Conservation (phyloP, 2,329 filamentous ascomycete genomes). For the Arthroderma sp. region DNA sequence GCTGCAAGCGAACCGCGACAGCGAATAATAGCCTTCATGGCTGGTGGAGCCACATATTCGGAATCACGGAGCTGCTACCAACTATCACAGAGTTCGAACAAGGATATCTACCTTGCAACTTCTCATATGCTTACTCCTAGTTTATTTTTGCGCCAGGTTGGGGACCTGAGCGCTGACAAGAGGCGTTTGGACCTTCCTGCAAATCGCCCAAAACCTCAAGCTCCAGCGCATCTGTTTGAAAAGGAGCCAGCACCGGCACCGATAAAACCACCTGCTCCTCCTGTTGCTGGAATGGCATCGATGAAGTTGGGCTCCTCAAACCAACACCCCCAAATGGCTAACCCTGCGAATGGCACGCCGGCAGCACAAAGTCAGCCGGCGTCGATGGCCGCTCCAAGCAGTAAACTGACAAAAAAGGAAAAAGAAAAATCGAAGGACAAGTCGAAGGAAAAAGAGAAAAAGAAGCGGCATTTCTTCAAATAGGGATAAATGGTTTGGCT, state of each 20-base stretch:
- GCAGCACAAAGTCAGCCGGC: neutral
- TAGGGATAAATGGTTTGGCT: neutral
- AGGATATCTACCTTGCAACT: slow-evolving; percentile 77
- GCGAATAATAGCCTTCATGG: slow-evolving; percentile 85
- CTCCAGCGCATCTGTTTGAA: slow-evolving; percentile 78
- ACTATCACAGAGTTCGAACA: slow-evolving; percentile 54
- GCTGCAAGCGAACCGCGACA: slow-evolving; percentile 70
- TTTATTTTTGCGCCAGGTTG: slow-evolving; percentile 69
- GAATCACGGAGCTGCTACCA: slow-evolving; percentile 86
- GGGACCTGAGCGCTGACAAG: slow-evolving; percentile 63
- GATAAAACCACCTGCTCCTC: slow-evolving; percentile 24
- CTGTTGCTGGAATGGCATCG: slow-evolving; percentile 19
- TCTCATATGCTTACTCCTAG: slow-evolving; percentile 85
- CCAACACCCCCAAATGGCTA: slow-evolving; percentile 10
- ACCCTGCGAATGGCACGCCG: slow-evolving; percentile 3
- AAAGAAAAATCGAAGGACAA: slow-evolving; percentile 40
- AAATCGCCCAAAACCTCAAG: slow-evolving; percentile 65
- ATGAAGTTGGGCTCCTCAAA: slow-evolving; percentile 26
- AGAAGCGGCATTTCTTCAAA: slow-evolving; percentile 34
- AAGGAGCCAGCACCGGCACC: slow-evolving; percentile 47
- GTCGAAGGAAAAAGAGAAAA: slow-evolving; percentile 41
- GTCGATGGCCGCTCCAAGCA: neutral
- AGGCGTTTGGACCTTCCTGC: slow-evolving; percentile 66
- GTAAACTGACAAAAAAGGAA: slow-evolving; percentile 21
- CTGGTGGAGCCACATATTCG: slow-evolving; percentile 86